These are phyloP conservation scores for Gentiana macrophylla DNA, from an alignment of 257 asterid species.

Conservation along the genomic window DNA sequence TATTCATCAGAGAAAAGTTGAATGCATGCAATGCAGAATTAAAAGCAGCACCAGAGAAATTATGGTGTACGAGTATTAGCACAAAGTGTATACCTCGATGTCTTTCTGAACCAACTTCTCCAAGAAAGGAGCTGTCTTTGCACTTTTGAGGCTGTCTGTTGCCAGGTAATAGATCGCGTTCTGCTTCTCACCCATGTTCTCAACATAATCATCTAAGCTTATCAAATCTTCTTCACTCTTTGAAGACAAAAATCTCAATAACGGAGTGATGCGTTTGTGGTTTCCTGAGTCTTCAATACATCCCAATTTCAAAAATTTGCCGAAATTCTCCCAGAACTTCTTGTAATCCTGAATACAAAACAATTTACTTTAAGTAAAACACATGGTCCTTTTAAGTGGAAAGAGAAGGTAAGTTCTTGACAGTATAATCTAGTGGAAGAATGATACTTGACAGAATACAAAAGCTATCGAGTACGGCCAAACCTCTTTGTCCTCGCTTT, in stretches of 20 bases:
- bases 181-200: conserved; percentile 95
- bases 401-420: not conserved
- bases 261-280: conserved; percentile 78
- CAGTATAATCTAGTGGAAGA: not conserved
- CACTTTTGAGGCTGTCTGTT: conserved; percentile 93
- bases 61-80: too few species aligned
- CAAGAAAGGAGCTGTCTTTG: conserved; percentile 90
- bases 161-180: conserved; percentile 90
- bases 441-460: not conserved
- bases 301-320: conserved; percentile 85
- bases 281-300: conserved; percentile 97
- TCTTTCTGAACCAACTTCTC: conserved; percentile 88
- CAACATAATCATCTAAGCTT: conserved; percentile 83
- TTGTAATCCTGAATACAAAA: conserved; percentile 65
- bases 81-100: conserved; percentile 54
- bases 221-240: conserved; percentile 83
- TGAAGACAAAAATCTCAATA: conserved; percentile 81
- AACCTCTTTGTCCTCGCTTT: conserved; percentile 89
- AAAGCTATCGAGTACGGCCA: conserved; percentile 3
- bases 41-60: too few species aligned
- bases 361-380: conserved; percentile 3
- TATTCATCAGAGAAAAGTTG: conserved; percentile 9
- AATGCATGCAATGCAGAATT: not conserved
- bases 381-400: not conserved
- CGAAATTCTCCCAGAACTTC: conserved; percentile 97